Conservation (phyloP, 2,329 filamentous ascomycete genomes). For the Trichophyton simii region DNA sequence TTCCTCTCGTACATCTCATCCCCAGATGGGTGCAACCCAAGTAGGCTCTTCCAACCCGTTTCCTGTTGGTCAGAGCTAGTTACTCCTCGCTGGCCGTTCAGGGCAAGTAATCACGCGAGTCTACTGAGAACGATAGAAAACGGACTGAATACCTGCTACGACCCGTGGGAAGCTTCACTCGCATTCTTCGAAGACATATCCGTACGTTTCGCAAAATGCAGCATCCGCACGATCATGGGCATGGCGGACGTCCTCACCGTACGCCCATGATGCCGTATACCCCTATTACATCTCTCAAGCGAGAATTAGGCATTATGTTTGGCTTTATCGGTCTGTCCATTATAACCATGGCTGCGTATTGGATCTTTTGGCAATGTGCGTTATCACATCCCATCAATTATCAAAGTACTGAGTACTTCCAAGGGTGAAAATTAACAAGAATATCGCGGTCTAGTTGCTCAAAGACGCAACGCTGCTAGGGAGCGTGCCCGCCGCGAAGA, state of each 20-base stretch:
- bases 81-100: not conserved
- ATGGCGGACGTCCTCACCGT: not conserved
- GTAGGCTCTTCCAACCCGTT: not conserved
- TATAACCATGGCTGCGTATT: conserved; percentile 25
- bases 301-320: conserved; percentile 30
- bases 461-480: conserved; percentile 18
- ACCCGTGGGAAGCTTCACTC: not conserved
- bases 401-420: no score
- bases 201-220: not conserved
- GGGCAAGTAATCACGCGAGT: not conserved
- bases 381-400: not conserved
- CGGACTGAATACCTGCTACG: not conserved
- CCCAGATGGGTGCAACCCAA: not conserved
- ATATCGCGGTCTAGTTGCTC: conserved; percentile 12
- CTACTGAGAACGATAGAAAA: not conserved
- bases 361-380: conserved; percentile 25
- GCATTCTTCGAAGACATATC: not conserved
- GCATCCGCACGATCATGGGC: not conserved
- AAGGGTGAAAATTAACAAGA: not conserved
- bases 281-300: conserved; percentile 21
- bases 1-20: not conserved
- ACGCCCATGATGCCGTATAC: conserved; percentile 17
- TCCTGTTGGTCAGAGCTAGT: not conserved
- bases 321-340: conserved; percentile 25
- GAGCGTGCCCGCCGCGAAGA: conserved; percentile 24